A percentile compares a stretch with the other conserved stretches of the same genome.
phyloP scores from a whole-genome alignment of 73 alveolate species.

The Tetrahymena malaccensis region DNA sequence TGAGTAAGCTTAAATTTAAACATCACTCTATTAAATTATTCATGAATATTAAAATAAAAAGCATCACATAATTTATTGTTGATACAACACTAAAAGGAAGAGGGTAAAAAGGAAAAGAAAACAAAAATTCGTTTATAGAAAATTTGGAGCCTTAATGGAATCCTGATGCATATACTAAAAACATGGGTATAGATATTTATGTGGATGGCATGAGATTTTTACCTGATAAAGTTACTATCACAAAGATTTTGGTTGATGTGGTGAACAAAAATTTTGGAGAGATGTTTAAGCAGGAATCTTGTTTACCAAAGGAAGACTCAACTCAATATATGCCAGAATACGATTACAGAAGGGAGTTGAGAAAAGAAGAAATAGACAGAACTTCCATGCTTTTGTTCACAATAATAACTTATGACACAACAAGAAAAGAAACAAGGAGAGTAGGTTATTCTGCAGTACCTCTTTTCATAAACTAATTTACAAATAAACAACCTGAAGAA shows the following conservation, averaged over 20 bases:
- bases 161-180: slow-evolving; percentile 52
- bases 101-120: not conserved
- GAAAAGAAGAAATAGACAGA: slow-evolving; percentile 63
- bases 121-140: slow-evolving; percentile 38
- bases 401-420: slow-evolving; percentile 60
- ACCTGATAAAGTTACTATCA: slow-evolving; percentile 69
- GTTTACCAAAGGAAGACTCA: slow-evolving; percentile 53
- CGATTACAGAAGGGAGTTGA: slow-evolving; percentile 67
- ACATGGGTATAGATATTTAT: slow-evolving; percentile 83
- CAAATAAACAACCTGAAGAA: slow-evolving; percentile 50
- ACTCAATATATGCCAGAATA: slow-evolving; percentile 49
- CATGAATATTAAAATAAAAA: not conserved
- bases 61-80: not conserved
- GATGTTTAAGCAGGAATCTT: slow-evolving; percentile 38
- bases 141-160: slow-evolving; percentile 44
- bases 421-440: slow-evolving; percentile 48
- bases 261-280: not conserved
- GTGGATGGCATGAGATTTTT: slow-evolving; percentile 75
- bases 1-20: not conserved
- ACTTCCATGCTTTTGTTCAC: slow-evolving; percentile 57
- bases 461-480: slow-evolving; percentile 54
- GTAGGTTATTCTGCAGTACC: slow-evolving; percentile 76
- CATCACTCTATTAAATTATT: not conserved
- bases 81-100: not conserved
- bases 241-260: slow-evolving; percentile 46